Evolutionary conservation across 2,329 filamentous ascomycete species (phyloP), one percentile per base, ranked within the genome.

Genomic region (Rachicladosporium sp.): DNA sequence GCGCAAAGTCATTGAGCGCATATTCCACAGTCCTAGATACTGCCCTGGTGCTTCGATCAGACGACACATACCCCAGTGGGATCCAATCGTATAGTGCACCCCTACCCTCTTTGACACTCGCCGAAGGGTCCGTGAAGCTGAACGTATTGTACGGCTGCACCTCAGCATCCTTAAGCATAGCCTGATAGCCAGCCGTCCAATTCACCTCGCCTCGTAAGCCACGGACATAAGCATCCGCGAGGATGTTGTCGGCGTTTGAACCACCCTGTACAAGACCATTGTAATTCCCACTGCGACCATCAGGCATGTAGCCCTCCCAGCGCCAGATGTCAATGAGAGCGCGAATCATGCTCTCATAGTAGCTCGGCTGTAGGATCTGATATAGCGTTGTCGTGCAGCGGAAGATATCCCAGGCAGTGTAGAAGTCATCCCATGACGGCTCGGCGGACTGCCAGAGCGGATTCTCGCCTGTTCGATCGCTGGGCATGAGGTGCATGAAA

Each of bases 361-460:
- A 68, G 0, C 51, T 55, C 0, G 80, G 79, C 40, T 81, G 72
- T 1, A 83, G 56, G 12, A 85, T 65, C 27, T 83, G 80, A 44
- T 80, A 69, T 0, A 84, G 63, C 0, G 78, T 60, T 0, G 74
- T 80, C 1, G 74, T 72, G 53, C 76, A 82, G 13, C 80, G 73
- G 55, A 82, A 79, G 51, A 67, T 56, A 46, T 68, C 62, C 80
- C 80, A 84, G 13, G 80, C 69, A 0, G 80, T 83, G 51, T 81
- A 82, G 10, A 79, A 73, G 43, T 84, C 80, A 43, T 81, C 75
- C 50, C 80, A 84, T 50, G 81, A 82, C 2, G 80, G 79, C 54
- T 84, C 80, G 0, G 53, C 49, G 1, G 74, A 78, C 1, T 61
- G 54, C 79, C 80, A 84, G 0, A 68, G 57, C 0, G 79, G 78